These are phyloP conservation scores for Plasmodium berghei DNA, from an alignment of 169 alveolate genomes.

Conservation along the genomic window DNA sequence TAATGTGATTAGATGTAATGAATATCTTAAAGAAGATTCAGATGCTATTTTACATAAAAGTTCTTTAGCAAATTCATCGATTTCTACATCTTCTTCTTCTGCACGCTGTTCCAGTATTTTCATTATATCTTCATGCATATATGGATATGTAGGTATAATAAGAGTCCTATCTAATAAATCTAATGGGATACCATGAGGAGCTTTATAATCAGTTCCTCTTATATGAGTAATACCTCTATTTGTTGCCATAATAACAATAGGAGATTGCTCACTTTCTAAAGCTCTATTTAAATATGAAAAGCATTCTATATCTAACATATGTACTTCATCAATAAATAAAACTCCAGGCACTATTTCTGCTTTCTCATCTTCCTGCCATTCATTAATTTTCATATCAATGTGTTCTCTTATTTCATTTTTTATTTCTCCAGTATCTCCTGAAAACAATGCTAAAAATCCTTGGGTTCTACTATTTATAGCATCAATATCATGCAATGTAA, in stretches of 20 bases:
- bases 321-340: constrained; percentile 99
- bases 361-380: constrained; percentile 99
- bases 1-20: constrained; percentile 93
- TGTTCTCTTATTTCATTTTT: constrained; percentile 98
- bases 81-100: constrained; percentile 98
- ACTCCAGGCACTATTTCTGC: constrained; percentile 96
- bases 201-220: constrained; percentile 97
- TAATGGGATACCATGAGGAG: constrained; percentile 99
- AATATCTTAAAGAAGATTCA: constrained; percentile 96
- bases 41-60: constrained; percentile 95
- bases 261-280: constrained; percentile 97
- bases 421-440: constrained; percentile 99
- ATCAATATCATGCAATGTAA: constrained; percentile 99
- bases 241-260: constrained; percentile 99
- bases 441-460: constrained; percentile 98
- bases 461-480: constrained; percentile 97
- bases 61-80: constrained; percentile 96
- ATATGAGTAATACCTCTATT: constrained; percentile 98
- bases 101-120: constrained; percentile 96
- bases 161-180: constrained; percentile 98
- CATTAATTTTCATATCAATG: constrained; percentile 98
- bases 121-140: constrained; percentile 91
- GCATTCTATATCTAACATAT: constrained; percentile 99
- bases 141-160: constrained; percentile 98
- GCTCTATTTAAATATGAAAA: constrained; percentile 98